Base-by-base conservation (phyloP, 768 basidiomycete genomes). In the Panaeolus papilionaceus region DNA sequence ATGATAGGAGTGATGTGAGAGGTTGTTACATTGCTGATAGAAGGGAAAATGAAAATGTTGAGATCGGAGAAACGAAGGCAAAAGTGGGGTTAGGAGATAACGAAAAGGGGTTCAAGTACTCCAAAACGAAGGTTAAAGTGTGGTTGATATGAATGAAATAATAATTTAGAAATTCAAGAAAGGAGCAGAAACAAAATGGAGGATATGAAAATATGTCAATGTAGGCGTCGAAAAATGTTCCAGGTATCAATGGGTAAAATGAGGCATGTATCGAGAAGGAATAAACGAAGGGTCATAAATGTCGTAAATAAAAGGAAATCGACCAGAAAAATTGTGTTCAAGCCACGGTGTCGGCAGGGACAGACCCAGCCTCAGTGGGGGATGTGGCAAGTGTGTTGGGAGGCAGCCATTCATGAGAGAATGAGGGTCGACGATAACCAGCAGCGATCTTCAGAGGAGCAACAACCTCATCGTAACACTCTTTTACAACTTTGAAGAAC, bases 341-440 rank as follows among this genome's bases (percentile, higher is more conserved):
- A 33, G 54, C 11, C 12, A 28, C n/a, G 4, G 54, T 37, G 8
- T 4, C 6, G 14, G 26, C 16, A 14, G 54, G 33, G 14, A 16
- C 10, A 20, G 45, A 20, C 8, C 14, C 18, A 3, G 20, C 14
- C 42, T 49, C 47, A 23, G n/a, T 33, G 16, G 28, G 54, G 10
- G 26, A 58, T 3, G 20, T 16, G 54, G 54, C 11, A 33, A 58
- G 54, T 9, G 54, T 12, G 26, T 12, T 58, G 26, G 54, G 54
- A 4, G 54, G 54, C 12, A 58, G 54, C 54, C 54, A 58, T 9
- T 58, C 54, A 28, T 58, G 54, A 23, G 28, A 28, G 54, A 58
- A 58, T 6, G 54, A 58, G 33, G 54, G 54, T 33, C 54, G 28
- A 33, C 54, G 54, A 33, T 58, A 58, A 16, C 54, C 54, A 58